Conservation (phyloP, 2,329 filamentous ascomycete genomes). For the Emmonsia crescens region DNA sequence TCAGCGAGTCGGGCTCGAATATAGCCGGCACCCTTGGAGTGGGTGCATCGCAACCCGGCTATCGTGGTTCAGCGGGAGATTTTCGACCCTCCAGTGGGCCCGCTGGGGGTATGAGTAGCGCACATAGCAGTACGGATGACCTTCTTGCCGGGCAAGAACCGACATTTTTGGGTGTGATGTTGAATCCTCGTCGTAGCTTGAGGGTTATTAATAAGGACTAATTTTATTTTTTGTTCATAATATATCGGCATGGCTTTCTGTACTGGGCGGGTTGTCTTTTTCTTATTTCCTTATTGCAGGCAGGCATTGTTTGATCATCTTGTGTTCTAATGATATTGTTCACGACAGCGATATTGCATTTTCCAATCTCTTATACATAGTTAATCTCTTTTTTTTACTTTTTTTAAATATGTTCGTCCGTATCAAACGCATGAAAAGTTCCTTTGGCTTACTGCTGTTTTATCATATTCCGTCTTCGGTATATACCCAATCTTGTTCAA, state of each 20-base stretch:
- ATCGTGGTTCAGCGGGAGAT: conserved; percentile 9
- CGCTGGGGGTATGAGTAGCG: conserved; percentile 30
- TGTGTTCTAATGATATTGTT: not conserved
- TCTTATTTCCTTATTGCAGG: not conserved
- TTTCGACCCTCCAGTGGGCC: conserved; percentile 17
- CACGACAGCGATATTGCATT: not conserved
- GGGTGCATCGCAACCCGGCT: conserved; percentile 6
- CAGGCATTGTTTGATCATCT: not conserved
- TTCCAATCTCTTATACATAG: not conserved
- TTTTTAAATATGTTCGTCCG: not conserved
- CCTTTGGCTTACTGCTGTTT: not conserved
- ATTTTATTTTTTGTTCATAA: conserved; percentile 9
- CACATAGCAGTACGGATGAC: conserved; percentile 45
- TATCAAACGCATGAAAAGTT: not conserved
- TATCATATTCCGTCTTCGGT: not conserved
- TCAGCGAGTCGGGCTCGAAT: conserved; percentile 2
- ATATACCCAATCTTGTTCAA: not conserved
- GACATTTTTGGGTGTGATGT: conserved; percentile 58
- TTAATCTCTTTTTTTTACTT: not conserved
- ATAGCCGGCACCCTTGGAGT: not conserved
- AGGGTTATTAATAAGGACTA: conserved; percentile 54
- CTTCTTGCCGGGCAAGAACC: conserved; percentile 54
- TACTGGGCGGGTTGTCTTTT: not conserved
- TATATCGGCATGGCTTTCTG: not conserved
- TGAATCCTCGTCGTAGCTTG: conserved; percentile 58